phyloP scores from a whole-genome alignment of 176 grass and related monocot genomes.

The Eremochloa ophiuroides region DNA sequence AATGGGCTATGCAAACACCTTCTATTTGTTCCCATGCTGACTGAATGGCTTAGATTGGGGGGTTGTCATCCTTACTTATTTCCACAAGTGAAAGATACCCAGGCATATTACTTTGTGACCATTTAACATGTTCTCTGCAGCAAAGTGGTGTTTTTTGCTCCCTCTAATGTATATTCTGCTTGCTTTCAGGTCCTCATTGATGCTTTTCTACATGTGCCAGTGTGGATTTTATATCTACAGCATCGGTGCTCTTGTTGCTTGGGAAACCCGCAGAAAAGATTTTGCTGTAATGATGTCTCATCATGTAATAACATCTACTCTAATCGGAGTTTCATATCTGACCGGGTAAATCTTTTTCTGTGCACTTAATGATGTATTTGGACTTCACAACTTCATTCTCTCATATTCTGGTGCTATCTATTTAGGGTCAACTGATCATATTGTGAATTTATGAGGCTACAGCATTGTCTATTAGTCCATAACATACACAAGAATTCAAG shows the following conservation, averaged over 20 bases:
- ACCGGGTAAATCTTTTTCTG: slow-evolving; percentile 59
- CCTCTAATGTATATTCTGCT: slow-evolving; percentile 29
- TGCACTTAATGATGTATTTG: slow-evolving; percentile 21
- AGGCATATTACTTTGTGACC: slow-evolving; percentile 1
- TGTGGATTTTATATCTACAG: slow-evolving; percentile 99
- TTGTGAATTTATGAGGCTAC: slow-evolving; percentile 10
- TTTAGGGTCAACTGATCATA: neutral
- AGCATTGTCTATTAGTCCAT: neutral
- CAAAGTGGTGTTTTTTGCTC: neutral
- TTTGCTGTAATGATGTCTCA: slow-evolving; percentile 99
- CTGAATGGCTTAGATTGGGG: slow-evolving; percentile 8
- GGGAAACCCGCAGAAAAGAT: slow-evolving; percentile 99
- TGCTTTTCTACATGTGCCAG: slow-evolving; percentile 97
- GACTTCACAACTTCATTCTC: slow-evolving; percentile 8
- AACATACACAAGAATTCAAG: neutral
- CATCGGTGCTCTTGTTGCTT: slow-evolving; percentile 88
- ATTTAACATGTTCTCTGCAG: slow-evolving; percentile 16
- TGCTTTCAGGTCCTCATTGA: slow-evolving; percentile 55
- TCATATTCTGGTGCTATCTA: slow-evolving; percentile 7
- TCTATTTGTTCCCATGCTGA: neutral
- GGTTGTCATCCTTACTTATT: slow-evolving; percentile 8
- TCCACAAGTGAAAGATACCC: neutral
- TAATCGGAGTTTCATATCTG: slow-evolving; percentile 86
- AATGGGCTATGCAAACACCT: neutral
- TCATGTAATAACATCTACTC: slow-evolving; percentile 87